phyloP scores from a whole-genome alignment of 2,329 filamentous ascomycete genomes.

The Cyphellophora europaea region DNA sequence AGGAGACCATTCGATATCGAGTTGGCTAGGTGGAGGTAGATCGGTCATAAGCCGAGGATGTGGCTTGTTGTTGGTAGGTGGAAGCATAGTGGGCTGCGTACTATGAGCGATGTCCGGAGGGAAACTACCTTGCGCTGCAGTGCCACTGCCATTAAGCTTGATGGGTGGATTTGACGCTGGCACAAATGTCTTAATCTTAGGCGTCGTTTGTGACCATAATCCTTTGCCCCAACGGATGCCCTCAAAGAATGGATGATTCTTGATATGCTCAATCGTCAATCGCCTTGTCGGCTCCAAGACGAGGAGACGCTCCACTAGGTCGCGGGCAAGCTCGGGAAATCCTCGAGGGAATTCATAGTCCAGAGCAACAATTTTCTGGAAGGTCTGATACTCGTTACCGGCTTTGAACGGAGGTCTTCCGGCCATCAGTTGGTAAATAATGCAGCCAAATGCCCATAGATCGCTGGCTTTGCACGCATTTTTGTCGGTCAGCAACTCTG shows the following conservation, averaged over 20 bases:
- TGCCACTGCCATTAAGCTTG: constrained; percentile 53
- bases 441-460: constrained; percentile 96
- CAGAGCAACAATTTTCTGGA: constrained; percentile 92
- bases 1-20: constrained; percentile 98
- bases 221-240: constrained; percentile 74
- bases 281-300: constrained; percentile 79
- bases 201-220: constrained; percentile 84
- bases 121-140: constrained; percentile 26
- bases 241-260: constrained; percentile 91
- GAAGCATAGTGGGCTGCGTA: constrained; percentile 25
- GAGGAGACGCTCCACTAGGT: constrained; percentile 81
- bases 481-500: constrained; percentile 92
- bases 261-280: constrained; percentile 89
- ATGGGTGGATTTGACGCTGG: constrained; percentile 70
- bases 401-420: constrained; percentile 97
- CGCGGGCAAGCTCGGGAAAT: constrained; percentile 76
- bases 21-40: constrained; percentile 86
- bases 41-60: constrained; percentile 85
- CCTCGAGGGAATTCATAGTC: constrained; percentile 89
- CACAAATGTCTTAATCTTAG: constrained; percentile 73
- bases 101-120: constrained; percentile 31
- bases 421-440: constrained; percentile 90
- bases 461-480: constrained; percentile 97
- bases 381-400: constrained; percentile 89
- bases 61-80: constrained; percentile 38